A percentile compares a stretch with the other conserved stretches of the same genome.
Conservation (phyloP, 805 yeast species). For the Saccharomyces eubayanus region DNA sequence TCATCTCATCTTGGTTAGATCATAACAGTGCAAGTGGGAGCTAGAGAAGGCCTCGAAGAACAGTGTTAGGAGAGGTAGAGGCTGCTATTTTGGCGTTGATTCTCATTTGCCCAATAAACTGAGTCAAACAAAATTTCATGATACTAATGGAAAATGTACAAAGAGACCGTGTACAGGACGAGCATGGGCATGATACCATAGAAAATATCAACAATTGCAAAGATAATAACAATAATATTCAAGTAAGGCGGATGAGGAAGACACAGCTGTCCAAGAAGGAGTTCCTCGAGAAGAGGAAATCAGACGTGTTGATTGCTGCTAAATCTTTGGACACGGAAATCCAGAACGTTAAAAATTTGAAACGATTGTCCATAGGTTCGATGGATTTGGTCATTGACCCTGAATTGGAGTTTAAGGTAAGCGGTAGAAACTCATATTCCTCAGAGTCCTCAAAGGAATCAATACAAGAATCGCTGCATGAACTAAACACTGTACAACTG, state of each 20-base stretch:
- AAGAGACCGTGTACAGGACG: not conserved
- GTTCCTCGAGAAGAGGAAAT: conserved; percentile 30
- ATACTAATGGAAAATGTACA: not conserved
- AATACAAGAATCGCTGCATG: not conserved
- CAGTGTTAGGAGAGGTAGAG: not conserved
- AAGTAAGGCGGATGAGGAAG: not conserved
- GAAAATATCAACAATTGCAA: not conserved
- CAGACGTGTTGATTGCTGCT: conserved; percentile 53
- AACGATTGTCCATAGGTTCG: conserved; percentile 62
- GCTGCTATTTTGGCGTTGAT: not conserved
- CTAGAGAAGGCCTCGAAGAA: not conserved
- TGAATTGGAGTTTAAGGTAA: conserved; percentile 48
- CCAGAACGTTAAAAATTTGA: conserved; percentile 63
- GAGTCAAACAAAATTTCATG: not conserved
- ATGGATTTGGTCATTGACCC: conserved; percentile 52
- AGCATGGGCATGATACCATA: not conserved
- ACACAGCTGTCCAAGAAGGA: not conserved
- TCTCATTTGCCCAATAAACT: not conserved
- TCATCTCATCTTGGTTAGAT: not conserved
- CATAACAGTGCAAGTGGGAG: not conserved
- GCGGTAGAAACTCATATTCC: conserved; percentile 15
- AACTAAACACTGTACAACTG: not conserved
- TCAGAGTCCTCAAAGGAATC: conserved; percentile 11
- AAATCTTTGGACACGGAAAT: conserved; percentile 69
- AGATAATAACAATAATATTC: not conserved